Conservation (phyloP, 768 basidiomycete genomes). For the Dendrothele bispora region DNA sequence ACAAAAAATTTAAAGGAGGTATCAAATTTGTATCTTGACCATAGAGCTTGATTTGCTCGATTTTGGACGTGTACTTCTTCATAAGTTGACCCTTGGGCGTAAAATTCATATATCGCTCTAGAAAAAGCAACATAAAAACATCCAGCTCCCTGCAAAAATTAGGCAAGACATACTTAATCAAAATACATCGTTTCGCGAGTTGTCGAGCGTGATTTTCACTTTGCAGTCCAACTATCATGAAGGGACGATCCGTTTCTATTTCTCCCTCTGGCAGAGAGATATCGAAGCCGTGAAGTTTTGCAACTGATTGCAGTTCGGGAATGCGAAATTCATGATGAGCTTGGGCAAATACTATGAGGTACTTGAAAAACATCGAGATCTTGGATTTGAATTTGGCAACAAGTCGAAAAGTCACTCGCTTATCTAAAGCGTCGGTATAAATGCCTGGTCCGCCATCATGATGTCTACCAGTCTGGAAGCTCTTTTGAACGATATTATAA, state of each 20-base stretch:
- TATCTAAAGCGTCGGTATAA: conserved; percentile 4
- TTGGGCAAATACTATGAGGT: conserved; percentile 79
- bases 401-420: too few species aligned
- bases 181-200: conserved; percentile 76
- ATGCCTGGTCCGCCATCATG: conserved; percentile 16
- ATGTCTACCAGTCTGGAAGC: conserved; percentile 21
- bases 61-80: conserved; percentile 65
- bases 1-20: conserved; percentile 84
- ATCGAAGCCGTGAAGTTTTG: conserved; percentile 70
- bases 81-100: conserved; percentile 70
- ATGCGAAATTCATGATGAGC: conserved; percentile 80
- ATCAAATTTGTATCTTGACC: conserved; percentile 59
- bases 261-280: conserved; percentile 46
- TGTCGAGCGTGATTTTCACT: conserved; percentile 70
- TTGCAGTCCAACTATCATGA: conserved; percentile 70
- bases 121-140: conserved; percentile 1
- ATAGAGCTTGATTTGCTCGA: conserved; percentile 40
- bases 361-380: conserved; percentile 37
- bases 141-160: conserved; percentile 6
- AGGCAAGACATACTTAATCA: conserved; percentile 69
- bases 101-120: conserved; percentile 80
- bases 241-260: conserved; percentile 63
- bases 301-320: conserved; percentile 78
- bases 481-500: conserved; percentile 27
- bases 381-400: conserved; percentile 25